phyloP scores from a whole-genome alignment of 768 basidiomycete species.

The Tulasnella sp. region DNA sequence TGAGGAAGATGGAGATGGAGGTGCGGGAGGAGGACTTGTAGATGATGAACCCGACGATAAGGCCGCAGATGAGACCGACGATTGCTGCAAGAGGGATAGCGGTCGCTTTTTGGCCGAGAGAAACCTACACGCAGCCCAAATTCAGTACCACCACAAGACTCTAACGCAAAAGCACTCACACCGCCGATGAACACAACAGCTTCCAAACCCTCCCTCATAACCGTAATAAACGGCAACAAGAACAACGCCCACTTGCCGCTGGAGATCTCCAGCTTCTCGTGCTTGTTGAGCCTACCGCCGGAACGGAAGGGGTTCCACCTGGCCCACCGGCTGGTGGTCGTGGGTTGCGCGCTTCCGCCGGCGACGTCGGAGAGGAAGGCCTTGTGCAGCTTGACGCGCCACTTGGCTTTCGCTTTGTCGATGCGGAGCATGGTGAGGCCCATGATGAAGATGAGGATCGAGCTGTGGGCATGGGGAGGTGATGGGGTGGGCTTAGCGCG shows the following conservation, averaged over 20 bases:
- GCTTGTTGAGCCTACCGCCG: conserved; percentile 12
- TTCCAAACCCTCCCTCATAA: conserved; percentile 88
- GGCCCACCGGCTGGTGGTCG: not conserved
- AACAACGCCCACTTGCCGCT: conserved; percentile 69
- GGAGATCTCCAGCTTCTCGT: conserved; percentile 12
- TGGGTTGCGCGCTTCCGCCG: not conserved
- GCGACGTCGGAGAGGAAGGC: conserved; percentile 41
- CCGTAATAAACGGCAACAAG: conserved; percentile 80
- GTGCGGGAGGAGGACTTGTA: conserved; percentile 69
- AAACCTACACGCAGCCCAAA: conserved; percentile 31
- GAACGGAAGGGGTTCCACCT: not conserved
- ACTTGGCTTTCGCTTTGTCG: conserved; percentile 88
- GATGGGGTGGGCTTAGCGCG: not conserved
- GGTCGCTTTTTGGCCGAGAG: conserved; percentile 67
- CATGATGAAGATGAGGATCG: conserved; percentile 85
- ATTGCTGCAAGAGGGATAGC: conserved; percentile 88
- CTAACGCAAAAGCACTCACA: conserved; percentile 26
- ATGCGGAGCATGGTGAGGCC: conserved; percentile 90
- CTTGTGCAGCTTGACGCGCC: conserved; percentile 76
- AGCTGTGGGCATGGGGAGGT: conserved; percentile 11
- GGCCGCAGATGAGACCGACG: conserved; percentile 68
- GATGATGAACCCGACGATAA: conserved; percentile 61
- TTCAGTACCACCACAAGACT: not conserved
- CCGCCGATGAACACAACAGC: conserved; percentile 91
- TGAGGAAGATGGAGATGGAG: conserved; percentile 78